phyloP scores from a whole-genome alignment of 169 alveolate genomes.

The Plasmodium ovale region DNA sequence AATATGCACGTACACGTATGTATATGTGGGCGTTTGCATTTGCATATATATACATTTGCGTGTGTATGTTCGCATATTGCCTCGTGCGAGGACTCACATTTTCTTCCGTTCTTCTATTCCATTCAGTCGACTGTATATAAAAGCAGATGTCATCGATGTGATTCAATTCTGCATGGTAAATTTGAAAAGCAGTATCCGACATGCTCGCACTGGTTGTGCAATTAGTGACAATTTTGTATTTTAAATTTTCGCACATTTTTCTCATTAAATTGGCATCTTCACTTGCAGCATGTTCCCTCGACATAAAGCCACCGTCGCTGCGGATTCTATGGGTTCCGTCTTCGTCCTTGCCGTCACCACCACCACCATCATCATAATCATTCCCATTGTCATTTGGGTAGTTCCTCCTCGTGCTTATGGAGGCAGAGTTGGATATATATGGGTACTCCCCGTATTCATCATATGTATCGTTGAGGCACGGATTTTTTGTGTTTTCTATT shows the following conservation, averaged over 20 bases:
- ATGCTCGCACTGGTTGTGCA: conserved; percentile 80
- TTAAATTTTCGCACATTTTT: conserved; percentile 81
- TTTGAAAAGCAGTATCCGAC: conserved; percentile 88
- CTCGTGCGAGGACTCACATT: conserved; percentile 71
- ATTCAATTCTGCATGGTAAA: conserved; percentile 86
- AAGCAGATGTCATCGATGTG: conserved; percentile 88
- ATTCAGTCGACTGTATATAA: conserved; percentile 84
- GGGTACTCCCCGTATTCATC: not conserved
- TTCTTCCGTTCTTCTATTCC: conserved; percentile 85
- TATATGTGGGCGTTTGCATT: not conserved
- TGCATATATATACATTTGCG: not conserved
- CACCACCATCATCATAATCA: not conserved
- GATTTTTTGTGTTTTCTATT: conserved; percentile 77
- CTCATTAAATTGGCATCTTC: conserved; percentile 16
- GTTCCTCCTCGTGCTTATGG: not conserved
- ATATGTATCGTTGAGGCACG: conserved; percentile 77
- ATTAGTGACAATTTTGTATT: conserved; percentile 82
- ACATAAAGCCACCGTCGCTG: not conserved
- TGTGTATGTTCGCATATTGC: not conserved
- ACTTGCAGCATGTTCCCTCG: not conserved
- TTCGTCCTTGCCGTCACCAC: not conserved
- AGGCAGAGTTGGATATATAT: not conserved
- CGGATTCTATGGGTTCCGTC: not conserved
- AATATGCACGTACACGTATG: not conserved
- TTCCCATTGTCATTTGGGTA: not conserved